Base-by-base conservation (phyloP, 1,139 yeast genomes). In the Saccharomyces hybrid region DNA sequence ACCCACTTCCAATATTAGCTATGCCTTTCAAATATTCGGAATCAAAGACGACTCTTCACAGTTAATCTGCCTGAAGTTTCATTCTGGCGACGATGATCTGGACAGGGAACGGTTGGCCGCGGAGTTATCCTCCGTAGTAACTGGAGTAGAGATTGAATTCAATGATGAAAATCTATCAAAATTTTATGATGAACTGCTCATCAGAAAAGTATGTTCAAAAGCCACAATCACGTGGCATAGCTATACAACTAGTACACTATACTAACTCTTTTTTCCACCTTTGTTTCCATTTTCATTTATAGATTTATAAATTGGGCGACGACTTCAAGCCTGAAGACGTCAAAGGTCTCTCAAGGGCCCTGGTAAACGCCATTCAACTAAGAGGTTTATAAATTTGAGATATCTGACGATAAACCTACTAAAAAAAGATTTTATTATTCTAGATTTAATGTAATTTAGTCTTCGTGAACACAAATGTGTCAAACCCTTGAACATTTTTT, bases 1-100 rank as follows among this genome's bases (percentile, higher is more conserved):
- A 2, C 81, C 83, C 1, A 75, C 76, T 28, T 78, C 78, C 53
- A 78, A 78, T 61, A 66, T 67, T 47, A 75, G 78, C 61, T 81
- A 79, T 53, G 76, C 77, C 1, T 66, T 78, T 53, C 71, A 71
- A 57, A 69, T 72, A 56, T 78, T 77, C 64, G 83, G 83, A 34
- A 70, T 78, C 20, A 68, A 73, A 42, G 77, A 75, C 50, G 70
- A 69, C 25, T 61, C 75, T 1, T 61, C 51, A 0, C 64, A 68
- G 2, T 48, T 78, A 6, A 59, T 76, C 13, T 73, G 74, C 14
- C 63, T 78, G 26, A 75, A 75, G 56, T 67, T 79, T 2, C 56
- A 64, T 7, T 54, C 59, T 3, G 57, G 57, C 5, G 53, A 47
- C 5, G 55, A 51, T 14, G 57, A 58, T 6, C 60, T 56, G 7